These are phyloP conservation scores for Immersiporthe knoxdaviesiana DNA, from an alignment of 2,329 filamentous ascomycete species.

Conservation along the genomic window DNA sequence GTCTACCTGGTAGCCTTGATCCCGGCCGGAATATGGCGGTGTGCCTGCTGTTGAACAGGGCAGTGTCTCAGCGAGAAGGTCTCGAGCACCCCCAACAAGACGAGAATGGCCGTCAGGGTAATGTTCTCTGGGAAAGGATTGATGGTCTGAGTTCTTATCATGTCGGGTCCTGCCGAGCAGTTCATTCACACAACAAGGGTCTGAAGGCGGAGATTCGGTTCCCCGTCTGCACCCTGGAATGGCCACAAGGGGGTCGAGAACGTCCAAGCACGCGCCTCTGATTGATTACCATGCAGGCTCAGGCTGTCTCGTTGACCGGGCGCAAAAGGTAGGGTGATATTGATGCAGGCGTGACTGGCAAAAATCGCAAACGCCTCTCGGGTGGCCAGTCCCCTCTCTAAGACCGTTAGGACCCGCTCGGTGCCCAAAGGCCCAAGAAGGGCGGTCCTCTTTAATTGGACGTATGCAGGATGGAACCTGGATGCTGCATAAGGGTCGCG, in stretches of 20 bases:
- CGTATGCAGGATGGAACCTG: slow-evolving; percentile 28
- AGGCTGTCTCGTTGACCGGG: slow-evolving; percentile 8
- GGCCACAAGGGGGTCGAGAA: background rate
- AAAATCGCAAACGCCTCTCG: slow-evolving; percentile 9
- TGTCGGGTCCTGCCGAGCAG: background rate
- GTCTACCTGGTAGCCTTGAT: background rate
- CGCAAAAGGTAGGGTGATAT: slow-evolving; percentile 5
- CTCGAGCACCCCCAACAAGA: background rate
- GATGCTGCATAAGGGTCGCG: slow-evolving; percentile 30
- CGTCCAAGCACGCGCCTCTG: background rate
- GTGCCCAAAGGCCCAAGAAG: slow-evolving; percentile 28
- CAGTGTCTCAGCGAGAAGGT: slow-evolving; percentile 8
- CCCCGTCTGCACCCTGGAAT: background rate
- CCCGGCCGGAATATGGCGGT: slow-evolving; percentile 18
- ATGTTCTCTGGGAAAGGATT: background rate
- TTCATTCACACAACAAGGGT: background rate
- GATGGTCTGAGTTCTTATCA: background rate
- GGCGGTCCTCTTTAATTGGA: slow-evolving; percentile 25
- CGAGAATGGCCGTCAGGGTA: background rate
- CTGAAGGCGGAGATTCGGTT: background rate
- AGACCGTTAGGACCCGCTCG: slow-evolving; percentile 27
- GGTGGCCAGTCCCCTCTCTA: slow-evolving; percentile 5
- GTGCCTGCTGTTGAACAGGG: slow-evolving; percentile 18
- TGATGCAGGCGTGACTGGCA: slow-evolving; percentile 13
- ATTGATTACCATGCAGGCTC: background rate